phyloP scores from a whole-genome alignment of 1,139 yeast genomes.

The Diutina sp. region DNA sequence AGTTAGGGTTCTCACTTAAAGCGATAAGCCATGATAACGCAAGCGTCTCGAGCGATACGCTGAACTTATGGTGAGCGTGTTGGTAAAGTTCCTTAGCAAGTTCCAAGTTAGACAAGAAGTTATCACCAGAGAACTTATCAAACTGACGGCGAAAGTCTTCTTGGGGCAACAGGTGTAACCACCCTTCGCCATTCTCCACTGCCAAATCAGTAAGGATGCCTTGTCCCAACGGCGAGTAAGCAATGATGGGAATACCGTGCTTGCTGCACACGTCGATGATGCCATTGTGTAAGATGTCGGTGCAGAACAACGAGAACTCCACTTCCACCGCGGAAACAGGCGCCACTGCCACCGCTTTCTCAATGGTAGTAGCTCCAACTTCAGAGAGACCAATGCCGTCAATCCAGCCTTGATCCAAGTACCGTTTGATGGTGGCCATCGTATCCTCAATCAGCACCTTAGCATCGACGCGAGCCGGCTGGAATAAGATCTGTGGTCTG shows the following conservation, averaged over 20 bases:
- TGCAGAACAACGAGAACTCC: slow-evolving; percentile 57
- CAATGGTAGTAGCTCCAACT: slow-evolving; percentile 46
- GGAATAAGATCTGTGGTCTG: slow-evolving; percentile 38
- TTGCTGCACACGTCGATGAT: slow-evolving; percentile 39
- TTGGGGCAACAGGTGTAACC: slow-evolving; percentile 11
- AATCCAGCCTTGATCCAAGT: slow-evolving; percentile 41
- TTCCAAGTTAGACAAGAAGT: slow-evolving; percentile 35
- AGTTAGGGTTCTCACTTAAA: slow-evolving; percentile 15
- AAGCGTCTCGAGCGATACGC: slow-evolving; percentile 46
- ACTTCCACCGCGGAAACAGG: slow-evolving; percentile 61
- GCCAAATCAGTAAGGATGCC: slow-evolving; percentile 58
- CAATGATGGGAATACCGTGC: slow-evolving; percentile 48
- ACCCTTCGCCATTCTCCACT: slow-evolving; percentile 24
- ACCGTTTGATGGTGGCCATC: slow-evolving; percentile 35
- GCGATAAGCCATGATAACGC: slow-evolving; percentile 62
- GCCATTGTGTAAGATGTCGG: slow-evolving; percentile 48
- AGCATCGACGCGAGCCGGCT: slow-evolving; percentile 56
- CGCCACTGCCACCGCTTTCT: slow-evolving; percentile 32
- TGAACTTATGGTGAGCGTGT: slow-evolving; percentile 34
- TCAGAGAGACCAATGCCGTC: slow-evolving; percentile 65
- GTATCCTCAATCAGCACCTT: slow-evolving; percentile 35
- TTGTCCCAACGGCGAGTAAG: slow-evolving; percentile 76
- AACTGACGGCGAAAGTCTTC: slow-evolving; percentile 40
- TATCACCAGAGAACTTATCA: slow-evolving; percentile 51
- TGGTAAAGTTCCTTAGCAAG: slow-evolving; percentile 30